phyloP scores from a whole-genome alignment of 1,139 yeast species.

The Ashbya aceris region DNA sequence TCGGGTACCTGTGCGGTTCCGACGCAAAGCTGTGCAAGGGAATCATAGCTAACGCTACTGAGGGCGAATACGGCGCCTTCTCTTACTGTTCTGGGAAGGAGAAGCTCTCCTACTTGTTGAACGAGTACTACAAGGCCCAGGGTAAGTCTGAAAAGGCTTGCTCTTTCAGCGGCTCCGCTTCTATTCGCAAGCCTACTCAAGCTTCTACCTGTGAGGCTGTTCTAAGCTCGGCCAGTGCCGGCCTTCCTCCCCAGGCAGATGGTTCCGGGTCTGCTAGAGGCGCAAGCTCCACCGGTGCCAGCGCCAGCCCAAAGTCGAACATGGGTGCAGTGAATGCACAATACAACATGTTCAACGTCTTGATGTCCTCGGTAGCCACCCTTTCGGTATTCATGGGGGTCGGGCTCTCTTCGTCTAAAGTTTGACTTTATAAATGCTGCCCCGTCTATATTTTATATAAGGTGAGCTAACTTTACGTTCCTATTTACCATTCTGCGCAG shows the following conservation, averaged over 20 bases:
- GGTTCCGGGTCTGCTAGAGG: slow-evolving; percentile 7
- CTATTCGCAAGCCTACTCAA: slow-evolving; percentile 36
- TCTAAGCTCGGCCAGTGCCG: slow-evolving; percentile 32
- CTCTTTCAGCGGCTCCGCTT: slow-evolving; percentile 59
- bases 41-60: slow-evolving; percentile 49
- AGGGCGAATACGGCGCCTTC: slow-evolving; percentile 55
- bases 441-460: neutral
- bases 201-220: slow-evolving; percentile 47
- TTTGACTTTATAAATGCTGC: neutral
- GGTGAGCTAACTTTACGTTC: neutral
- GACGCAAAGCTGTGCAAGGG: slow-evolving; percentile 39
- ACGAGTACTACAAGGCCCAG: slow-evolving; percentile 51
- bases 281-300: slow-evolving; percentile 17
- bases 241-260: slow-evolving; percentile 22
- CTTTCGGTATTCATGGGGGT: slow-evolving; percentile 58
- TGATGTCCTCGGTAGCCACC: slow-evolving; percentile 57
- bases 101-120: slow-evolving; percentile 52
- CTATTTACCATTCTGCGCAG: too few species aligned
- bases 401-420: slow-evolving; percentile 45
- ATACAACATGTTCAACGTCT: slow-evolving; percentile 65
- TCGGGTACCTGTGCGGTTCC: slow-evolving; percentile 45
- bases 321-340: slow-evolving; percentile 22
- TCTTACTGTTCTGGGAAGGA: slow-evolving; percentile 58
- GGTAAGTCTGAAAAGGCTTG: slow-evolving; percentile 44
- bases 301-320: slow-evolving; percentile 24